A percentile compares a stretch with the other conserved stretches of the same genome.
These are phyloP conservation scores for Oehlia diaphana DNA, from an alignment of 192 early-diverging fungal genomes.

Conservation along the genomic window DNA sequence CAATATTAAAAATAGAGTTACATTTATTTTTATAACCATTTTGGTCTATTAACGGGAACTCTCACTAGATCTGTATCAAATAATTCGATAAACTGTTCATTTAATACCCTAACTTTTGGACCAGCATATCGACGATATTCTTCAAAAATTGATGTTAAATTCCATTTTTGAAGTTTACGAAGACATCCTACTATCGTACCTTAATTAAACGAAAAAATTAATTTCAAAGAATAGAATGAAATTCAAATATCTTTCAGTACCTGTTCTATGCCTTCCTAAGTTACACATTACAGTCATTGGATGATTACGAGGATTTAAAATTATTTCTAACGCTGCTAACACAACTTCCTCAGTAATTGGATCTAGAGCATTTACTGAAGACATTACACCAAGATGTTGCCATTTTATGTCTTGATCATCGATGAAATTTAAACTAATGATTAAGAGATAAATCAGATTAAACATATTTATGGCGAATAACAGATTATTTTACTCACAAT, in stretches of 20 bases:
- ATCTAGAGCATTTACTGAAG: constrained; percentile 91
- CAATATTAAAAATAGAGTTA: background rate
- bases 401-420: constrained; percentile 97
- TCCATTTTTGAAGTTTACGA: constrained; percentile 97
- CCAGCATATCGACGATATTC: constrained; percentile 96
- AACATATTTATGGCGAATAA: background rate
- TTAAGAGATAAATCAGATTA: background rate
- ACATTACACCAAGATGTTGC: constrained; percentile 85
- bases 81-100: constrained; percentile 94
- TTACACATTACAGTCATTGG: constrained; percentile 99
- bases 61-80: constrained; percentile 97
- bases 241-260: constrained; percentile 34
- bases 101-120: constrained; percentile 94
- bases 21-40: constrained; percentile 62
- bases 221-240: background rate
- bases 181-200: constrained; percentile 97
- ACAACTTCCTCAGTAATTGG: constrained; percentile 98
- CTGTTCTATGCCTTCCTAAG: constrained; percentile 94
- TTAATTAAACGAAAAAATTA: constrained; percentile 29
- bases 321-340: constrained; percentile 82
- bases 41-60: constrained; percentile 69
- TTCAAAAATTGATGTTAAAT: constrained; percentile 97
- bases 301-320: constrained; percentile 85
- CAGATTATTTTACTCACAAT: constrained; percentile 56
- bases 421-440: constrained; percentile 82